Base-by-base conservation (phyloP, 805 yeast genomes). In the Wickerhamia fluorescens region DNA sequence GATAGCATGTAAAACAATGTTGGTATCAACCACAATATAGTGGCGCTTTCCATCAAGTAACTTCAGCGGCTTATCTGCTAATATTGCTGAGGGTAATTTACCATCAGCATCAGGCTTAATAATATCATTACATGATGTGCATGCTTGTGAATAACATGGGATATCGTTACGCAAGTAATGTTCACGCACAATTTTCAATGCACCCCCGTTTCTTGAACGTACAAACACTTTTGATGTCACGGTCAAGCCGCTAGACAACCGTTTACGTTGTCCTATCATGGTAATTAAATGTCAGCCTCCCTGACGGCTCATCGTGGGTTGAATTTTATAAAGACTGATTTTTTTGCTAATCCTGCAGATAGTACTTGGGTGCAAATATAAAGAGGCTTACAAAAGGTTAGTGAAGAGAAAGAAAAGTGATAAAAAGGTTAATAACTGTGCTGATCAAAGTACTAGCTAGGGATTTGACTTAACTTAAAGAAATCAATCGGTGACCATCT, bases 151-250 rank as follows among this genome's bases (percentile, higher is more conserved):
- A 30, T 79, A 75, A 56, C 98, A 92, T 12, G 96, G 95, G 28
- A 92, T 86, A 56, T 92, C 99, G 30, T 73, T 75, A 53, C 98
- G 71, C 33, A 92, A 62, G 50, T 92, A 92, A 55, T 89, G 98
- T 51, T 92, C 99, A 41, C 96, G 70, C 7, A 89, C 95, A 16
- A 92, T 72, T 52, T 92, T 89, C 20, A 87, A 70, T 4, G 96
- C 96, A 25, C 79, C 78, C 7, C 97, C 97, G 38, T 81, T 76
- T 45, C 92, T 71, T 2, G 96, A 84, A 44, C 96, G 65, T 33
- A 92, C 95, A 59, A 83, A 89, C 10, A 92, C 95, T 54, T 89
- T 89, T 27, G 81, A 83, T 0, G 92, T 79, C 18, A 81, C 92
- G 3, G 81, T 66, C 14, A 64, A 52, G 6, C 69, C 70, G 14